Base-by-base conservation (phyloP, 805 yeast genomes). In the Sugiyamaella floridensis region DNA sequence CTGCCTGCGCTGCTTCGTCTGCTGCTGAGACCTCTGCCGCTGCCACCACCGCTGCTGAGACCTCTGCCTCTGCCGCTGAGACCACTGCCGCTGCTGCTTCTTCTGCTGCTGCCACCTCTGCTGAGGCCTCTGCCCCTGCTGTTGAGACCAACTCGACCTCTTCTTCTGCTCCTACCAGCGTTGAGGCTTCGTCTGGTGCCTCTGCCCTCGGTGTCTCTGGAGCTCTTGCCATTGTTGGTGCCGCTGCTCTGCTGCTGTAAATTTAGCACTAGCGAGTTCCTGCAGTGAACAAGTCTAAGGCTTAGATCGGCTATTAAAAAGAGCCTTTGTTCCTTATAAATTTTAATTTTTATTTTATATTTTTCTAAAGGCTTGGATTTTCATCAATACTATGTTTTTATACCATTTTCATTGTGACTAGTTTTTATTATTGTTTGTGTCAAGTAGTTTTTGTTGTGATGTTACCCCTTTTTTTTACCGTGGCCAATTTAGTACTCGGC, bases 171-270 rank as follows among this genome's bases (percentile, higher is more conserved):
- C 50, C 45, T 15, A 48, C 32, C 40, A 10, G 54, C 20, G 55
- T 50, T 45, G 56, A 51, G 47, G 44, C 52, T 45, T 29, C 57
- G 49, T 58, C 56, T 55, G 59, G 54, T 49, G 61, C 55, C 48
- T 15, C 18, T 12, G 48, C 48, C 34, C 40, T 40, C 45, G 58
- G 55, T 43, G 55, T 22, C 47, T 45, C 52, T 50, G 55, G 55
- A 47, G 60, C 50, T 48, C 52, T 50, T 16, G 56, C 49, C 45
- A 60, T 60, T 42, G 52, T 56, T 49, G 57, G 52, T 47, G 64
- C 61, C 26, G 60, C 57, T 43, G 59, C 48, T 45, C 58, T 61
- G 47, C 48, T 45, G 40, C 48, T 45, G 40, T 45, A 45, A 45
- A 32, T 32, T 32, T 32, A 32, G 37, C 37, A 32, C 37, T 32